Base-by-base conservation (phyloP, 1,284 basidiomycete species). In the Ganoderma sinense region DNA sequence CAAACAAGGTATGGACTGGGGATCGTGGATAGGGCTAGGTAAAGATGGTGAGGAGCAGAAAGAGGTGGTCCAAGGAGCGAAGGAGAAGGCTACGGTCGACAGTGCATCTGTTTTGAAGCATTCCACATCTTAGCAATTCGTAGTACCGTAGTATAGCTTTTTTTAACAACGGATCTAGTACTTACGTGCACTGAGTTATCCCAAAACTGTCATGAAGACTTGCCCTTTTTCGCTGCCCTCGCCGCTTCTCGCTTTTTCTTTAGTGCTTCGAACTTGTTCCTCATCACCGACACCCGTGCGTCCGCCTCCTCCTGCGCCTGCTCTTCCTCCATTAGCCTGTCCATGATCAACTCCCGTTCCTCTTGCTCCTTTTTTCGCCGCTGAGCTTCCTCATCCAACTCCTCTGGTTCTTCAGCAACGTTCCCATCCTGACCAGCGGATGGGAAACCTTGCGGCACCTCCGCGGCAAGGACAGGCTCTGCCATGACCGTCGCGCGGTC, bases 271-370 rank as follows among this genome's bases (percentile, higher is more conserved):
- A 94, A 76, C 74, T 85, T 85, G 45, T 82, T 87, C 81, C 91
- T 94, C 81, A 95, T 84, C 59, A 85, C 74, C 14, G 79, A 78
- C 4, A 94, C 93, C 69, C 88, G 89, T 82, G 89, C 89, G 78
- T 95, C 94, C 18, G 92, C 94, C 78, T 95, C 93, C 78, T 95
- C 94, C 82, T 95, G 93, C 31, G 89, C 91, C 66, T 89, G 85
- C 78, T 95, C 93, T 81, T 95, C 93, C 55, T 94, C 93, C 75
- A 94, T 71, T 63, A 95, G 77, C 70, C 92, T 85, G 78, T 94
- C 93, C 90, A 95, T 93, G 64, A 94, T 94, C 69, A 94, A 80
- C 75, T 95, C 93, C 60, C 88, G 83, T 65, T 95, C 94, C 43
- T 95, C 93, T 75, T 85, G 84, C 75, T 90, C 89, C 78, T 86